phyloP scores from a whole-genome alignment of 306 rosid species.

The Alnus glutinosa region DNA sequence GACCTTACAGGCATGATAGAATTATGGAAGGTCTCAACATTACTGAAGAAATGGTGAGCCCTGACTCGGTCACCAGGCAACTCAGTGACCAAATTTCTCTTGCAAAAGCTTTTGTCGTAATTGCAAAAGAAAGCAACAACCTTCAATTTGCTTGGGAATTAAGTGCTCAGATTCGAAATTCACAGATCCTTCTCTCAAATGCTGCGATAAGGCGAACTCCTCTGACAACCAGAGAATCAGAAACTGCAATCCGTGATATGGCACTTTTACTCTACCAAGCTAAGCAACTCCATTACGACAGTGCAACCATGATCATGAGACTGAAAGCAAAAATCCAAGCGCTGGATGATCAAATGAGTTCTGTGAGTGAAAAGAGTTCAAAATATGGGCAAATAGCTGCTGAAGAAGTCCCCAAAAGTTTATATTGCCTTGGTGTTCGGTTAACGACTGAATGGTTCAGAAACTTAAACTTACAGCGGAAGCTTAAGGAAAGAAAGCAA shows the following conservation, averaged over 20 bases:
- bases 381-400: slow-evolving; percentile 94
- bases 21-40: slow-evolving; percentile 78
- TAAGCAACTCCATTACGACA: slow-evolving; percentile 87
- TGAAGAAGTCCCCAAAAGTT: slow-evolving; percentile 86
- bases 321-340: slow-evolving; percentile 79
- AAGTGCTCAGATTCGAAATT: slow-evolving; percentile 88
- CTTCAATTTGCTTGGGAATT: slow-evolving; percentile 95
- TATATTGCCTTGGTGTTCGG: slow-evolving; percentile 81
- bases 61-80: slow-evolving; percentile 73
- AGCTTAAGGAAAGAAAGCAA: slow-evolving; percentile 54
- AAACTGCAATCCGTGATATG: slow-evolving; percentile 67
- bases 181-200: slow-evolving; percentile 75
- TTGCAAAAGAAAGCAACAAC: slow-evolving; percentile 84
- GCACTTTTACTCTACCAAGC: slow-evolving; percentile 77
- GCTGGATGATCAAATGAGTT: slow-evolving; percentile 79
- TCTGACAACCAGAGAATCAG: slow-evolving; percentile 63
- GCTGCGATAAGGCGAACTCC: slow-evolving; percentile 80
- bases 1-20: slow-evolving; percentile 61
- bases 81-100: slow-evolving; percentile 80
- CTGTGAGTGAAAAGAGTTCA: slow-evolving; percentile 77
- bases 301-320: slow-evolving; percentile 90
- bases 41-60: slow-evolving; percentile 77
- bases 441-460: slow-evolving; percentile 80
- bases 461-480: slow-evolving; percentile 52
- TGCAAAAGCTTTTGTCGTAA: slow-evolving; percentile 86